These are phyloP conservation scores for Chamaecyparis obtusa DNA, from an alignment of 75 land plant genomes.

Conservation along the genomic window DNA sequence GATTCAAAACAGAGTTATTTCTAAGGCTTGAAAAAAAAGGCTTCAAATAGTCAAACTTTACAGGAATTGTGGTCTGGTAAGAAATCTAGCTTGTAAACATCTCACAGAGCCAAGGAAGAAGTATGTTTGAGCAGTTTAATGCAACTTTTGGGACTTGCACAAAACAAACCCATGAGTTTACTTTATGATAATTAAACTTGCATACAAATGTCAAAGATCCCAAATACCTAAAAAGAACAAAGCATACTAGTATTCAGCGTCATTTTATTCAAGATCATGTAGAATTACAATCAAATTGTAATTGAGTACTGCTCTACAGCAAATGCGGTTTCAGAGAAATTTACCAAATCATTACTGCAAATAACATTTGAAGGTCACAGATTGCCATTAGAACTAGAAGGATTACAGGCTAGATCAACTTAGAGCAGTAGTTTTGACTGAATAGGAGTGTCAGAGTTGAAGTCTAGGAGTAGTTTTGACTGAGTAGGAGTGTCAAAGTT, in stretches of 20 bases:
- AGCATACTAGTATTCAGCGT: slow-evolving; percentile 11
- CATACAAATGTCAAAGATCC: slow-evolving; percentile 6
- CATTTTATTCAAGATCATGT: not conserved
- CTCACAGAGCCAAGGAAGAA: not conserved
- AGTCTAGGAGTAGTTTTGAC: too few species aligned
- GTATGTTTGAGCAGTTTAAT: not conserved
- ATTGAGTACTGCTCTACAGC: not conserved
- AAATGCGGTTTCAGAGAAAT: not conserved
- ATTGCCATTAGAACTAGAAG: not conserved
- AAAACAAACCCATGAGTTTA: not conserved
- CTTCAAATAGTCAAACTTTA: too few species aligned
- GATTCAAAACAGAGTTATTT: too few species aligned
- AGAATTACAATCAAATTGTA: not conserved
- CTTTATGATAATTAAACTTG: not conserved
- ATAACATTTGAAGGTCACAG: not conserved
- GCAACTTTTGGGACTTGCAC: too few species aligned
- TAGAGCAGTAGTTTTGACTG: not conserved
- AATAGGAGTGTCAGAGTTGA: not conserved
- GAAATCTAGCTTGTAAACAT: too few species aligned
- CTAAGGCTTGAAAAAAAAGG: too few species aligned
- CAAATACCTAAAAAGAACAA: not conserved
- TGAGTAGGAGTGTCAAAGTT: too few species aligned
- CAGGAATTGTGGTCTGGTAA: not conserved
- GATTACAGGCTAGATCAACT: not conserved
- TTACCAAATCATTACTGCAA: not conserved